Base-by-base conservation (phyloP, 2,329 filamentous ascomycete genomes). In the Aspergillus jensenii region DNA sequence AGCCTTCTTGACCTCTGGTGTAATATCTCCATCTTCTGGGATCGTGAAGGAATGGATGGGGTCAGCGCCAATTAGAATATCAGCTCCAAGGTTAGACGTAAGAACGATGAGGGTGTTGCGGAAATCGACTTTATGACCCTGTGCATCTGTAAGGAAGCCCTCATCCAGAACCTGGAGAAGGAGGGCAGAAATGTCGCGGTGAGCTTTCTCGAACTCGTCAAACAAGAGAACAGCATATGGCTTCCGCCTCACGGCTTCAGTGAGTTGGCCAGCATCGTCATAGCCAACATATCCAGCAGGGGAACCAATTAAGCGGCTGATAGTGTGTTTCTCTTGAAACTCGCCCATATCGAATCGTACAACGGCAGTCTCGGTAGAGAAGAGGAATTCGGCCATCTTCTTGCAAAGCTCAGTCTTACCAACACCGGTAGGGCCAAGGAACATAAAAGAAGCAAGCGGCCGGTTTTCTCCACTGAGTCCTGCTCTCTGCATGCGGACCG, bases 401-500 rank as follows among this genome's bases (percentile, higher is more conserved):
- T 98, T 98, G 82, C 93, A 96, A 1, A 98, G 85, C 71, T 98
- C 93, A 3, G 95, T 99, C 80, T 98, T 99, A 57, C 95, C 95
- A 17, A 97, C 93, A 70, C 95, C 95, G 0, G 95, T 98, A 5
- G 95, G 95, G 0, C 95, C 95, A 3, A 98, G 84, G 84, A 98
- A 97, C 88, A 98, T 97, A 79, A 98, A 97, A 0, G 90, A 96
- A 0, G 93, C 95, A 6, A 96, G 82, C 0, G 95, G 95, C 0
- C 92, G 84, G 73, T 97, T 96, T 68, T 97, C 91, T 35, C 92
- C 92, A 59, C 90, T 96, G 8, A 98, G 81, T 1, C 95, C 95
- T 8, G 95, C 95, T 63, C 95, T 85, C 75, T 98, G 95, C 81
- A 97, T 89, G 19, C 95, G 87, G 8, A 99, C 93, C 0, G 95